Conservation (phyloP, 1,284 basidiomycete species). For the Cutaneotrichosporon daszewskae region DNA sequence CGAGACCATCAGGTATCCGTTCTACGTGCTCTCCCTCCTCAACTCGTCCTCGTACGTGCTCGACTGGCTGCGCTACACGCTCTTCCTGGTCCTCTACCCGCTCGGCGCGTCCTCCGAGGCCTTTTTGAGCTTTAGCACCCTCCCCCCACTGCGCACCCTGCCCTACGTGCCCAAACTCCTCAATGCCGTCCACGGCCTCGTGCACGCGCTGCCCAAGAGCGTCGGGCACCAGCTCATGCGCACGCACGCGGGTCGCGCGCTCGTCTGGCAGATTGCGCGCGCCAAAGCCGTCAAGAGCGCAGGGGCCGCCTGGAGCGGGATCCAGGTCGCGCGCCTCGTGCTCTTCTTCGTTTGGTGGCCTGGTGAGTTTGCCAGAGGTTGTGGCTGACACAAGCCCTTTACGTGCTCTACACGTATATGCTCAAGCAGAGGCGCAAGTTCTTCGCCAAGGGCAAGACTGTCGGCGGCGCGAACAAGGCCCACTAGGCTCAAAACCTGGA, state of each 20-base stretch:
- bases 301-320: conserved; percentile 28
- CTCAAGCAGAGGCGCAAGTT: conserved; percentile 73
- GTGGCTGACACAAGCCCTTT: conserved; percentile 56
- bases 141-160: conserved; percentile 56
- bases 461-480: conserved; percentile 26
- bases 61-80: conserved; percentile 64
- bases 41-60: conserved; percentile 47
- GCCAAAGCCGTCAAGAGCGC: conserved; percentile 11
- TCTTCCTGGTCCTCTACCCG: conserved; percentile 89
- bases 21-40: conserved; percentile 72
- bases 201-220: conserved; percentile 24
- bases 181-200: conserved; percentile 17
- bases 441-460: conserved; percentile 52
- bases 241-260: conserved; percentile 22
- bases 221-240: conserved; percentile 20
- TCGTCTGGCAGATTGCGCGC: conserved; percentile 33
- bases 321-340: conserved; percentile 54
- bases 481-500: conserved; percentile 4
- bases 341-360: conserved; percentile 89
- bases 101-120: conserved; percentile 88
- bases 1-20: conserved; percentile 86
- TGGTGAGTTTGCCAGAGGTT: no score
- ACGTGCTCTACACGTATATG: conserved; percentile 87
- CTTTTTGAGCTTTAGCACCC: conserved; percentile 69
- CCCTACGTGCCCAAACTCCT: conserved; percentile 22